Percentiles rank a stretch among this genome's conserved stretches.
phyloP scores from a whole-genome alignment of 225 moss, liverwort and hornwort genomes.

The Pseudisothecium myosuroides region DNA sequence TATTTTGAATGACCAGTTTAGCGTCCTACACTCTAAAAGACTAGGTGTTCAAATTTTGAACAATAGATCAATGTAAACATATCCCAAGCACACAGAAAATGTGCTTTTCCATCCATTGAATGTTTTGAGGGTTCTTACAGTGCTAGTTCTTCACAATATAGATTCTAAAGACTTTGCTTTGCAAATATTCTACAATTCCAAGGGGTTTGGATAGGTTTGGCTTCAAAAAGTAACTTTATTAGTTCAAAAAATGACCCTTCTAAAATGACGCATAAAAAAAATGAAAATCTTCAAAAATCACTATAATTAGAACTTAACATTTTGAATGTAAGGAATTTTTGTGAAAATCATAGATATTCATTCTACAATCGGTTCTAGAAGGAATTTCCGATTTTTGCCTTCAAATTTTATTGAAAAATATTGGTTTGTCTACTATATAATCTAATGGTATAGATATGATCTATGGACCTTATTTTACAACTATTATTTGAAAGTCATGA shows the following conservation, averaged over 20 bases:
- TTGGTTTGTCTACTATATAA: background rate
- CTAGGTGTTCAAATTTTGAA: background rate
- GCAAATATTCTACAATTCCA: background rate
- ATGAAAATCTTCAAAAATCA: background rate
- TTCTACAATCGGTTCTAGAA: background rate
- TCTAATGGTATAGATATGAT: background rate
- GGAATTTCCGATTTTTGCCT: background rate
- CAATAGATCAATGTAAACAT: background rate
- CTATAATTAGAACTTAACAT: background rate
- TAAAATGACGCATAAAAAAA: background rate
- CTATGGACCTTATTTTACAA: background rate
- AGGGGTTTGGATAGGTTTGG: too few species aligned
- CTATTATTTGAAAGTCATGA: background rate
- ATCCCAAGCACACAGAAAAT: background rate
- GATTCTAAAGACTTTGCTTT: background rate
- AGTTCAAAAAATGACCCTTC: background rate
- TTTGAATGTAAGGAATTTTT: background rate
- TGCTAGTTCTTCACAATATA: accelerated
- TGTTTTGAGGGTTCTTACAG: background rate
- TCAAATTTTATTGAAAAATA: background rate
- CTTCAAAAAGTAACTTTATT: background rate
- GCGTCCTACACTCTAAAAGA: too few species aligned
- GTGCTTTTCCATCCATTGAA: background rate
- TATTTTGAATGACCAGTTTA: too few species aligned
- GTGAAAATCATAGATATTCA: background rate